Evolutionary conservation across 2,329 filamentous ascomycete species (phyloP).

Genomic region (Epichloe uncinata): DNA sequence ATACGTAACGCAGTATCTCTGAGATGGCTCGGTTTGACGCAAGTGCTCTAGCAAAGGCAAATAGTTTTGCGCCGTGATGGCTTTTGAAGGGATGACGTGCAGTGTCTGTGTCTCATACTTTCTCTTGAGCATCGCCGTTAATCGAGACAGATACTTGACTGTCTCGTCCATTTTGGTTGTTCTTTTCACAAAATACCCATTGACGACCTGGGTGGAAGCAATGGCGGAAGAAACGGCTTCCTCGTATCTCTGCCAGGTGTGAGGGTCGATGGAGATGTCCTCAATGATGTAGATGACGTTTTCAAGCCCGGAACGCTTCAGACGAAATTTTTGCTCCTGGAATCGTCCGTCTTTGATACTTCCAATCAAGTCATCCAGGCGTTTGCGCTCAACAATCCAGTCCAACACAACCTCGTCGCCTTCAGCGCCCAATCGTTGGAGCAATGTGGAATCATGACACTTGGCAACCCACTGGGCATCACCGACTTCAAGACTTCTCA

Average conservation of each 20-base stretch:
- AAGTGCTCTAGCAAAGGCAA: slow-evolving; percentile 49
- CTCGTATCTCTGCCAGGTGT: slow-evolving; percentile 41
- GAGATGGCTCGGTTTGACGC: slow-evolving; percentile 33
- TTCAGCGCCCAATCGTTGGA: slow-evolving; percentile 43
- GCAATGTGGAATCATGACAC: slow-evolving; percentile 43
- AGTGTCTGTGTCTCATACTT: slow-evolving; percentile 48
- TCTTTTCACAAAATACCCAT: slow-evolving; percentile 66
- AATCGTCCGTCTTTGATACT: slow-evolving; percentile 76
- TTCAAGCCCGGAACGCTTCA: slow-evolving; percentile 57
- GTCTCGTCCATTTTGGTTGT: slow-evolving; percentile 67
- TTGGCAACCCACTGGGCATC: slow-evolving; percentile 73
- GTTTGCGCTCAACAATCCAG: slow-evolving; percentile 70
- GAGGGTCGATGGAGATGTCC: slow-evolving; percentile 48
- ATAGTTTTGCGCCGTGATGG: slow-evolving; percentile 53
- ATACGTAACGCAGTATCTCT: slow-evolving; percentile 52
- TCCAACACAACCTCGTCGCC: slow-evolving; percentile 63
- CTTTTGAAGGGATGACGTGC: slow-evolving; percentile 49
- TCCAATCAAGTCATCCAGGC: slow-evolving; percentile 64
- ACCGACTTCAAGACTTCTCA: slow-evolving; percentile 57
- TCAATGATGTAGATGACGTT: slow-evolving; percentile 72
- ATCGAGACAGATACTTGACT: slow-evolving; percentile 58
- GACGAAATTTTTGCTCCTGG: slow-evolving; percentile 72
- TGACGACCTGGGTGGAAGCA: slow-evolving; percentile 63
- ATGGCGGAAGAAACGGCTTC: slow-evolving; percentile 61
- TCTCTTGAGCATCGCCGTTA: slow-evolving; percentile 55